A percentile compares a stretch with the other conserved stretches of the same genome.
These are phyloP conservation scores for Pisolithus albus DNA, from an alignment of 768 basidiomycete genomes.

Conservation along the genomic window DNA sequence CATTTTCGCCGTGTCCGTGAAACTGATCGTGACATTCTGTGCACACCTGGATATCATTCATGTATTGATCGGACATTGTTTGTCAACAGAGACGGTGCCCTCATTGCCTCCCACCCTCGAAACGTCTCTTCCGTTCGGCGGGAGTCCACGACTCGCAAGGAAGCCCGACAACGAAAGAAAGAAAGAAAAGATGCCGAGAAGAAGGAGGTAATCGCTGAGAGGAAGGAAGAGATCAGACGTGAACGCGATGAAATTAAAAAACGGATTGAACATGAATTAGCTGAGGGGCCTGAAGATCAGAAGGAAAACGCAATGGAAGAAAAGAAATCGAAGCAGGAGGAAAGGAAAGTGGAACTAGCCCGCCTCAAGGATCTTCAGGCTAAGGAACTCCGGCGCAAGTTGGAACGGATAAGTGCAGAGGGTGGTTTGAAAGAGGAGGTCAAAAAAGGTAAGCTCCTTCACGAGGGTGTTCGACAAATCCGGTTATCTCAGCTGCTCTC, in stretches of 20 bases:
- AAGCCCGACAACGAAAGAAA: conserved; percentile 72
- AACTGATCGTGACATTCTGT: neutral
- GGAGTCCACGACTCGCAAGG: conserved; percentile 72
- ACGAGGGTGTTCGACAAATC: neutral
- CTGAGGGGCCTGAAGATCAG: conserved; percentile 65
- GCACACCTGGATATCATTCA: neutral
- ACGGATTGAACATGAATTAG: conserved; percentile 3
- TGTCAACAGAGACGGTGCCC: conserved; percentile 38
- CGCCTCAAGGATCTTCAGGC: conserved; percentile 79
- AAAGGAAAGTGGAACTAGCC: conserved; percentile 64
- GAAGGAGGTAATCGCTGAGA: conserved; percentile 70
- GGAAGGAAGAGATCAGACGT: conserved; percentile 68
- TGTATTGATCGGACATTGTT: neutral
- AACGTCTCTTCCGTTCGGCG: conserved; percentile 61
- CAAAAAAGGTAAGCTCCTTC: conserved; percentile 16
- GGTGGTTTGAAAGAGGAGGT: conserved; percentile 45
- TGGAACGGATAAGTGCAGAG: conserved; percentile 66
- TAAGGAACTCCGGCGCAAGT: conserved; percentile 69
- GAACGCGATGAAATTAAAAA: conserved; percentile 44
- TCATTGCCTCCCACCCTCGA: conserved; percentile 74
- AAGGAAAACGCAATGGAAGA: conserved; percentile 40
- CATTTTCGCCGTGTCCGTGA: too few species aligned
- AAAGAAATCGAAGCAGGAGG: conserved; percentile 16
- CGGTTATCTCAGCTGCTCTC: neutral
- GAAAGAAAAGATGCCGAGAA: conserved; percentile 60